phyloP scores from a whole-genome alignment of 768 basidiomycete genomes.

The Candolleomyces eurysporus region DNA sequence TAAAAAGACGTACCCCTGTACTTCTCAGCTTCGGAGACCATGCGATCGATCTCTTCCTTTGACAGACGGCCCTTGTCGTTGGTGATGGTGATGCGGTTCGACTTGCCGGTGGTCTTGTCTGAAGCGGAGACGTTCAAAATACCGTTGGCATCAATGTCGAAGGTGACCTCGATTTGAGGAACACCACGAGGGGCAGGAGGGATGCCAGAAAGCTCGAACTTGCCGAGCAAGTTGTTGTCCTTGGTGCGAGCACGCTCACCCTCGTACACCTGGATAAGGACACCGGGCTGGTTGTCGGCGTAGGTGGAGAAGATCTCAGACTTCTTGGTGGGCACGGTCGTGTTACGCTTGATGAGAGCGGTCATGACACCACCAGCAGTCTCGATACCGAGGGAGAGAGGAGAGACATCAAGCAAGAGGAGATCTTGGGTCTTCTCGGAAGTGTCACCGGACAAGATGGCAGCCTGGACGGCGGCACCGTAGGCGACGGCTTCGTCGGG shows the following conservation, averaged over 20 bases:
- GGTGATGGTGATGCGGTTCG: constrained; percentile 89
- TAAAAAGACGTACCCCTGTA: constrained; percentile 65
- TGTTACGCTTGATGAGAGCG: constrained; percentile 97
- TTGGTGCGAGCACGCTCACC: constrained; percentile 98
- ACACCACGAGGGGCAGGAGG: constrained; percentile 97
- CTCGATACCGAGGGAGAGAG: constrained; percentile 92
- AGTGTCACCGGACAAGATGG: constrained; percentile 95
- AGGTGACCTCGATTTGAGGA: constrained; percentile 96
- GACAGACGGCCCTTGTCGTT: constrained; percentile 97
- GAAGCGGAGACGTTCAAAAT: constrained; percentile 93
- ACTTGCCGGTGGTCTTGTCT: constrained; percentile 97
- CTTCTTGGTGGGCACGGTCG: constrained; percentile 97
- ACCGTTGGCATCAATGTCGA: constrained; percentile 97
- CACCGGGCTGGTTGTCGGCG: constrained; percentile 98
- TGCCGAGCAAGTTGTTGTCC: constrained; percentile 98
- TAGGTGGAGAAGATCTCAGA: constrained; percentile 98
- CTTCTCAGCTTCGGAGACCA: constrained; percentile 93
- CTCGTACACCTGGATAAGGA: constrained; percentile 97
- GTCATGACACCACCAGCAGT: constrained; percentile 99
- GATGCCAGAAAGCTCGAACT: constrained; percentile 96
- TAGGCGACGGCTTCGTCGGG: constrained; percentile 99
- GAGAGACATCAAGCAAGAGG: constrained; percentile 91
- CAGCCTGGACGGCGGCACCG: constrained; percentile 98
- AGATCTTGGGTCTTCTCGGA: constrained; percentile 98
- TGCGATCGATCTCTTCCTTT: constrained; percentile 97